Percentiles rank a stretch among this genome's conserved stretches.
phyloP scores from a whole-genome alignment of 805 yeast species.

The Schwanniomyces polymorphus region DNA sequence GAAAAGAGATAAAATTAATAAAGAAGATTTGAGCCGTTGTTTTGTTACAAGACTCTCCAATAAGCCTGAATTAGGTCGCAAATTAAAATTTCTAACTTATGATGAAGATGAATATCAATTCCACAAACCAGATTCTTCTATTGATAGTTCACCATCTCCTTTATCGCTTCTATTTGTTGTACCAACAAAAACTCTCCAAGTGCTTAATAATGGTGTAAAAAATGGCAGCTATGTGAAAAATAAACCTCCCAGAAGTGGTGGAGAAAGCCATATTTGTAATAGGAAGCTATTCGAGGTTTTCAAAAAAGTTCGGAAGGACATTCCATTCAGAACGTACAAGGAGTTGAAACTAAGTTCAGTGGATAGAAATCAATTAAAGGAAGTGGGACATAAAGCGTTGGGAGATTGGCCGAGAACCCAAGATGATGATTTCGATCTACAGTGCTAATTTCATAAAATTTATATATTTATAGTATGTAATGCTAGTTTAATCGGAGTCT shows the following conservation, averaged over 20 bases:
- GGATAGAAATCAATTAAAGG: slow-evolving; percentile 29
- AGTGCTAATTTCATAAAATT: neutral
- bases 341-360: slow-evolving; percentile 27
- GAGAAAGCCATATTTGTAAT: slow-evolving; percentile 42
- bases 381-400: slow-evolving; percentile 23
- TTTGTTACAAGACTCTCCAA: slow-evolving; percentile 26
- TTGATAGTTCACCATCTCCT: slow-evolving; percentile 24
- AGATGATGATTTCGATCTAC: slow-evolving; percentile 39
- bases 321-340: slow-evolving; percentile 18
- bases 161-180: slow-evolving; percentile 27
- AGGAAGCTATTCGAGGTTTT: slow-evolving; percentile 15
- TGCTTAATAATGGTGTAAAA: slow-evolving; percentile 58
- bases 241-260: slow-evolving; percentile 42
- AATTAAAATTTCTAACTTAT: slow-evolving; percentile 20
- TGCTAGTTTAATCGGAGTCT: slow-evolving; percentile 23
- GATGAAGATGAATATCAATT: slow-evolving; percentile 19
- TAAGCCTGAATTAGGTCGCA: slow-evolving; percentile 14
- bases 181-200: slow-evolving; percentile 25
- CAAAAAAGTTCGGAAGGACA: neutral
- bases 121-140: slow-evolving; percentile 17
- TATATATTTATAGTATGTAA: slow-evolving; percentile 2
- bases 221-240: slow-evolving; percentile 55
- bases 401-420: slow-evolving; percentile 50
- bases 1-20: slow-evolving; percentile 29
- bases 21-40: slow-evolving; percentile 39